These are phyloP conservation scores for Lipomyces yarrowii DNA, from an alignment of 1,139 yeast genomes.

Conservation along the genomic window DNA sequence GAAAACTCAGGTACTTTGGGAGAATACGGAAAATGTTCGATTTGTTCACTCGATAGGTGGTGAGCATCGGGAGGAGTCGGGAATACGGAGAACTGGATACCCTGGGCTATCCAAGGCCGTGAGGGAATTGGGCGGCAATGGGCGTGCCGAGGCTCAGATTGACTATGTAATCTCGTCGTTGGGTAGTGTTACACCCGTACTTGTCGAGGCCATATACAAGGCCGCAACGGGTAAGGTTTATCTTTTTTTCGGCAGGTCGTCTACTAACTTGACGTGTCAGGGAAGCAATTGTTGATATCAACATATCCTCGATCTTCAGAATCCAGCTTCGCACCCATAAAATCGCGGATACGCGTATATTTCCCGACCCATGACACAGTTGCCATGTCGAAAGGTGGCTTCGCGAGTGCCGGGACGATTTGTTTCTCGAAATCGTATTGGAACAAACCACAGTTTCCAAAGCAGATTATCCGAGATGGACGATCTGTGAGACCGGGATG, in stretches of 20 bases:
- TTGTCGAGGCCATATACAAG: conserved; percentile 16
- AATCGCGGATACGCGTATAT: conserved; percentile 24
- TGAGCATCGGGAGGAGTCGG: conserved; percentile 10
- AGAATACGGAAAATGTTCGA: conserved; percentile 24
- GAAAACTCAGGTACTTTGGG: conserved; percentile 28
- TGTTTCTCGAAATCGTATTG: conserved; percentile 28
- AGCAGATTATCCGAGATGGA: conserved; percentile 27
- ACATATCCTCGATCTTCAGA: conserved; percentile 1
- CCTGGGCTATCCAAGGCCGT: conserved; percentile 21
- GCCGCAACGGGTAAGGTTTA: conserved; percentile 25
- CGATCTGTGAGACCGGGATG: conserved; percentile 28
- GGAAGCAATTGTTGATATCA: conserved; percentile 8
- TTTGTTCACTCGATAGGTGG: conserved; percentile 36
- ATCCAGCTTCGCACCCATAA: neutral
- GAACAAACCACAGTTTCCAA: conserved; percentile 30
- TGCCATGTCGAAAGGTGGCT: conserved; percentile 22
- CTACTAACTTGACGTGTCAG: neutral
- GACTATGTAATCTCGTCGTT: conserved; percentile 29
- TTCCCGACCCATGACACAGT: conserved; percentile 34
- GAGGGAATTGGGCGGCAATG: conserved; percentile 14
- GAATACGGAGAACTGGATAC: conserved; percentile 22
- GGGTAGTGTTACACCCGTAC: conserved; percentile 23
- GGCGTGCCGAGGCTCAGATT: conserved; percentile 11
- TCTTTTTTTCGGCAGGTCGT: neutral
- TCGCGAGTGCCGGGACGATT: conserved; percentile 32